Percentiles rank a stretch among this genome's conserved stretches.
Evolutionary conservation across 2,329 filamentous ascomycete genomes (phyloP).

Genomic region (Aspergillus sp.): DNA sequence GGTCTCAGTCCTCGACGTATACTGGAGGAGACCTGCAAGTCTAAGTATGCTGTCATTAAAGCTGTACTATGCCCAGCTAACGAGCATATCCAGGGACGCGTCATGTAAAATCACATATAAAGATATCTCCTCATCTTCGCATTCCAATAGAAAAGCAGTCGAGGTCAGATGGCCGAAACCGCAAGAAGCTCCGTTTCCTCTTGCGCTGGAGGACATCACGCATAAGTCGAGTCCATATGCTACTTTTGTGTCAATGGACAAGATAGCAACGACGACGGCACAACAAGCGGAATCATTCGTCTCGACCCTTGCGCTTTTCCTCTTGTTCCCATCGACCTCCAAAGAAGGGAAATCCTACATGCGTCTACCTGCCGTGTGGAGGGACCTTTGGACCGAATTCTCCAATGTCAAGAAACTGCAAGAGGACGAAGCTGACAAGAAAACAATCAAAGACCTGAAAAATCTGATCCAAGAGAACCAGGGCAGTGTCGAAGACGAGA

Average conservation of each 20-base stretch:
- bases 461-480: slow-evolving; percentile 27
- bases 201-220: slow-evolving; percentile 34
- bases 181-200: slow-evolving; percentile 45
- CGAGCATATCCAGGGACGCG: slow-evolving; percentile 50
- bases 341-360: slow-evolving; percentile 82
- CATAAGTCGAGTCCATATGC: slow-evolving; percentile 37
- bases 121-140: slow-evolving; percentile 61
- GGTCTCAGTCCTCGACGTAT: slow-evolving; percentile 67
- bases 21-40: slow-evolving; percentile 78
- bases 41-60: slow-evolving; percentile 49
- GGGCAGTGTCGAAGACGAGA: slow-evolving; percentile 53
- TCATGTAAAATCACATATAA: slow-evolving; percentile 58
- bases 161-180: slow-evolving; percentile 70
- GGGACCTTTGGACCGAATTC: slow-evolving; percentile 77
- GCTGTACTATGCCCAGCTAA: slow-evolving; percentile 4
- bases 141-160: slow-evolving; percentile 66
- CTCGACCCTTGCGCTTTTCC: slow-evolving; percentile 71
- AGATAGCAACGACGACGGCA: slow-evolving; percentile 61
- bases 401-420: slow-evolving; percentile 60
- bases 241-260: slow-evolving; percentile 62
- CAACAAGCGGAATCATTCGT: slow-evolving; percentile 82
- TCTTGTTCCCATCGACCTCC: slow-evolving; percentile 63
- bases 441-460: slow-evolving; percentile 55
- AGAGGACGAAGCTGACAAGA: slow-evolving; percentile 61
- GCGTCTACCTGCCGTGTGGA: slow-evolving; percentile 68